These are phyloP conservation scores for Thielaviopsis musarum DNA, from an alignment of 2,329 filamentous ascomycete genomes.

Conservation along the genomic window DNA sequence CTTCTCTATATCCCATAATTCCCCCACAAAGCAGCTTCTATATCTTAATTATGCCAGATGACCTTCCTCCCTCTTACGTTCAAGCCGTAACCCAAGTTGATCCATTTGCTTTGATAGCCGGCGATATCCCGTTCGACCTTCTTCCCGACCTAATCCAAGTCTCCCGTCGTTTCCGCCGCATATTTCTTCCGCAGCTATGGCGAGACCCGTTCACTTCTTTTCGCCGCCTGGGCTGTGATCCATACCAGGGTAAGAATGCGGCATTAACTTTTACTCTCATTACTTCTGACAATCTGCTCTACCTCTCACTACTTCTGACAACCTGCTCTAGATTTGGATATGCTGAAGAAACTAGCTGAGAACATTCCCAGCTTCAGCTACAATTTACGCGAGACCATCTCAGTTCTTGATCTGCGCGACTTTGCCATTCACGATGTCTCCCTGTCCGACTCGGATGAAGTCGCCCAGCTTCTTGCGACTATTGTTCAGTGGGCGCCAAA, in stretches of 20 bases:
- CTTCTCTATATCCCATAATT: too few species aligned
- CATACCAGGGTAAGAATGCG: slow-evolving; percentile 27
- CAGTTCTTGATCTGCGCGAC: slow-evolving; percentile 4
- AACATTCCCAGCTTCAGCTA: not conserved
- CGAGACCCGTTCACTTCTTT: slow-evolving; percentile 28
- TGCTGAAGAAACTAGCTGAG: slow-evolving; percentile 1
- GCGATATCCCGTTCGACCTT: slow-evolving; percentile 25
- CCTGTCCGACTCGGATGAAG: not conserved
- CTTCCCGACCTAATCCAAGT: slow-evolving; percentile 33
- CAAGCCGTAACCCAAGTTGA: slow-evolving; percentile 30
- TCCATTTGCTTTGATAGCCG: slow-evolving; percentile 32
- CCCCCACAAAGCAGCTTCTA: too few species aligned
- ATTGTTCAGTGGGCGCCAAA: slow-evolving; percentile 6
- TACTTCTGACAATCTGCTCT: not conserved
- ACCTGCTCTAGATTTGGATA: slow-evolving; percentile 3
- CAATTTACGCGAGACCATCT: slow-evolving; percentile 3
- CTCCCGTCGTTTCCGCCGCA: slow-evolving; percentile 26
- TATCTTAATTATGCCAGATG: not conserved
- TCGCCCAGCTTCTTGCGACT: not conserved
- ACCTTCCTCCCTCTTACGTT: slow-evolving; percentile 33
- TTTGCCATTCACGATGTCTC: slow-evolving; percentile 6
- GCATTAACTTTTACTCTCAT: not conserved
- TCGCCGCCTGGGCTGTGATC: slow-evolving; percentile 24
- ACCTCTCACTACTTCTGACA: not conserved
- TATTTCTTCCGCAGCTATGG: slow-evolving; percentile 38